Evolutionary conservation across 805 yeast species (phyloP).

Genomic region (Saccharomycopsis selenospora): DNA sequence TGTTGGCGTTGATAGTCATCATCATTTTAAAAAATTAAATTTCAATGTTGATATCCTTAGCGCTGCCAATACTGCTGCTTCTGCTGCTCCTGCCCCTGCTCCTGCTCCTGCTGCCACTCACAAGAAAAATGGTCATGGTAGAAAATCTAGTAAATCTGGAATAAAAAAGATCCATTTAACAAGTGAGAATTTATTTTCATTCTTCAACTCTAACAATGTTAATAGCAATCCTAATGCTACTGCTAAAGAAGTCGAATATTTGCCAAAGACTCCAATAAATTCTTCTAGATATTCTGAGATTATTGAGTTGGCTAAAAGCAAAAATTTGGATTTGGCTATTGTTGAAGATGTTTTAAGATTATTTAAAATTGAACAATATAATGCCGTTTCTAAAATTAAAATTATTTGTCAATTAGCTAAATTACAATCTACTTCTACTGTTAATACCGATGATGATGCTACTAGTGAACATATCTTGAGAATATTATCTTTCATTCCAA

Average conservation of each 20-base stretch:
- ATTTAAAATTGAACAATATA: background rate
- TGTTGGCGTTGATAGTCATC: background rate
- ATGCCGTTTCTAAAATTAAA: conserved; percentile 8
- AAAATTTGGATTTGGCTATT: background rate
- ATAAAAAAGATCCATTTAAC: background rate
- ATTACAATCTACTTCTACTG: background rate
- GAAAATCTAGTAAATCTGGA: background rate
- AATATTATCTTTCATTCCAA: conserved; percentile 8
- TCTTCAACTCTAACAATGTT: background rate
- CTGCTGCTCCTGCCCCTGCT: too few species aligned
- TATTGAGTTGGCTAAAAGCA: background rate
- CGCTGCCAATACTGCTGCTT: background rate
- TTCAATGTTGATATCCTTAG: background rate
- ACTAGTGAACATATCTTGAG: background rate
- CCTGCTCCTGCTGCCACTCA: too few species aligned
- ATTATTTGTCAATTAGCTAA: conserved; percentile 11
- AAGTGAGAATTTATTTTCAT: background rate
- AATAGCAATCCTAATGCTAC: background rate
- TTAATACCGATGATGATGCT: background rate
- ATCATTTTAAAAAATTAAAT: background rate
- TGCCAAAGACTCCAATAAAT: background rate
- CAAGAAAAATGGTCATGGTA: background rate
- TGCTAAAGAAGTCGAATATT: background rate
- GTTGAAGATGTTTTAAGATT: background rate
- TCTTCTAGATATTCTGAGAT: background rate